Evolutionary conservation across 164 flowering plant species (phyloP).

Genomic region (Pachysandra terminalis): DNA sequence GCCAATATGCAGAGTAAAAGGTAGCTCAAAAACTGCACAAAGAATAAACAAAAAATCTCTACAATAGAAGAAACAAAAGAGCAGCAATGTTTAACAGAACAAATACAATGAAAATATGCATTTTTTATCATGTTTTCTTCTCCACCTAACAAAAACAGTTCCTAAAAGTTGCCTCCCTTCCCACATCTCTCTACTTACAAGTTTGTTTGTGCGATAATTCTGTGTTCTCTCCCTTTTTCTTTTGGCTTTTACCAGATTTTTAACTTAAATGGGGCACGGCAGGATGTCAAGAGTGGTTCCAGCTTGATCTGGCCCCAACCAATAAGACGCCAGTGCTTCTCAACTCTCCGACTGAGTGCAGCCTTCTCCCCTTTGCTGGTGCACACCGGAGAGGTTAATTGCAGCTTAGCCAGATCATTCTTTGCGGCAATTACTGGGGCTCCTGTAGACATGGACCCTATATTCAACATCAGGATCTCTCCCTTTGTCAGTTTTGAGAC

Average conservation of each 20-base stretch:
- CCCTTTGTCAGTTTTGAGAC: constrained; percentile 70
- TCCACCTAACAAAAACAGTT: constrained; percentile 49
- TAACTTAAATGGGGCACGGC: constrained; percentile 51
- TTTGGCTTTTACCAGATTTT: not conserved
- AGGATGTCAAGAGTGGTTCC: constrained; percentile 80
- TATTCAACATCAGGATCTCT: constrained; percentile 88
- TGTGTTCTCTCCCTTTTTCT: not conserved
- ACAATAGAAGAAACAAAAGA: too few species aligned
- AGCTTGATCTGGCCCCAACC: constrained; percentile 96
- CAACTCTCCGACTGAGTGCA: constrained; percentile 80
- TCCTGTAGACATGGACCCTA: constrained; percentile 94
- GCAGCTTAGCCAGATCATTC: constrained; percentile 82
- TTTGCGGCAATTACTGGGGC: constrained; percentile 81
- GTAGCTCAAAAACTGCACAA: too few species aligned
- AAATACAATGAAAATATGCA: too few species aligned
- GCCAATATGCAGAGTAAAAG: too few species aligned
- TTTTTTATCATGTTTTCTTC: constrained; percentile 35
- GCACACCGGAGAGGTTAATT: constrained; percentile 86
- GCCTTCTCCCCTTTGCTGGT: constrained; percentile 89
- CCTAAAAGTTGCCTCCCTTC: constrained; percentile 35
- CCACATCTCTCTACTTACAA: constrained; percentile 29
- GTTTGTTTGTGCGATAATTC: not conserved
- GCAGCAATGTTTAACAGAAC: too few species aligned
- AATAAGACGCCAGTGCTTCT: constrained; percentile 88
- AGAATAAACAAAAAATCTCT: too few species aligned